These are phyloP conservation scores for Mortierella sp. DNA, from an alignment of 371 early-diverging fungal genomes.

Conservation along the genomic window DNA sequence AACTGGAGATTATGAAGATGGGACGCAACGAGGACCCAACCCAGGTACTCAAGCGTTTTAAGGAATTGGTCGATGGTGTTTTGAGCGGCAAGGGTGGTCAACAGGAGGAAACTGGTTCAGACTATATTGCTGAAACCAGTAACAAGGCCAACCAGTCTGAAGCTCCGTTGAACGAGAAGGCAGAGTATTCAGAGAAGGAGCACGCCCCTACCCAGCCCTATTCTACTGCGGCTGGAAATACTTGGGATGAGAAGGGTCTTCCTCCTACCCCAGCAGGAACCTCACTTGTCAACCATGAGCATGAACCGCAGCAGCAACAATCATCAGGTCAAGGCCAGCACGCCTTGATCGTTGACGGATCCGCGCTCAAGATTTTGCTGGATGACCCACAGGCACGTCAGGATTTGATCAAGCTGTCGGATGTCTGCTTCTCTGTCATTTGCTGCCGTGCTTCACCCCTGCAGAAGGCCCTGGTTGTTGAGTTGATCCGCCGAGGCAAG, in stretches of 20 bases:
- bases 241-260: conserved; percentile 46
- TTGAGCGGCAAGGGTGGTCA: conserved; percentile 29
- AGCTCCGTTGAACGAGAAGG: conserved; percentile 7
- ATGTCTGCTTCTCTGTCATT: conserved; percentile 89
- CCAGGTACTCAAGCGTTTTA: conserved; percentile 63
- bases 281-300: conserved; percentile 5
- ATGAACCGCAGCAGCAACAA: conserved; percentile 31
- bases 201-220: background rate
- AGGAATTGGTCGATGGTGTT: conserved; percentile 60
- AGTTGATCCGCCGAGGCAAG: conserved; percentile 85
- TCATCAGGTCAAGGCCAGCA: conserved; percentile 33
- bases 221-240: background rate
- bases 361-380: conserved; percentile 85
- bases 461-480: conserved; percentile 98
- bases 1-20: conserved; percentile 77
- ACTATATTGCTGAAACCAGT: background rate
- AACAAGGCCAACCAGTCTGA: background rate
- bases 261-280: conserved; percentile 36
- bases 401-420: conserved; percentile 82
- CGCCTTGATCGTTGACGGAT: conserved; percentile 94
- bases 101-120: conserved; percentile 16
- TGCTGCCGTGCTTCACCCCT: conserved; percentile 97
- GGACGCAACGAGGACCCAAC: conserved; percentile 61
- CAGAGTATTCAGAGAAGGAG: background rate
- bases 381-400: conserved; percentile 71